These are phyloP conservation scores for Ettlia oleoabundans DNA, from an alignment of 139 green algal genomes.

Conservation along the genomic window DNA sequence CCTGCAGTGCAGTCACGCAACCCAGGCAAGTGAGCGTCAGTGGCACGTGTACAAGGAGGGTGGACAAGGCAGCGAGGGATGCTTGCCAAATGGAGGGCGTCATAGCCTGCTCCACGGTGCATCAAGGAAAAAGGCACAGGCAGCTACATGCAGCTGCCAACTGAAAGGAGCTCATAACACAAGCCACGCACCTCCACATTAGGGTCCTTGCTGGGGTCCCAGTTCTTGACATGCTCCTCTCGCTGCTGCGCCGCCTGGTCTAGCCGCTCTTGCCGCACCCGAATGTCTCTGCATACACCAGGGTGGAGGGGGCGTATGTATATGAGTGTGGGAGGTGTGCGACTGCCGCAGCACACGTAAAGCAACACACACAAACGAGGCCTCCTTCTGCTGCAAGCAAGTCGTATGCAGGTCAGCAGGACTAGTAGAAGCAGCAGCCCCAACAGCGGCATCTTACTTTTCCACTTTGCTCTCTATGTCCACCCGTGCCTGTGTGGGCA, in stretches of 20 bases:
- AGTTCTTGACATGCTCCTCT: conserved; percentile 61
- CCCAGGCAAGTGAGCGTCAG: no score
- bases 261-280: conserved; percentile 23
- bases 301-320: no score
- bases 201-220: conserved; percentile 76
- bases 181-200: conserved; percentile 65
- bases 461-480: conserved; percentile 75
- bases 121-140: no score
- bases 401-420: no score
- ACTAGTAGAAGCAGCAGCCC: background rate
- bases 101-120: no score
- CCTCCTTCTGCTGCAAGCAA: no score
- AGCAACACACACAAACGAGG: no score
- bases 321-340: no score
- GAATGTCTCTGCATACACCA: conserved; percentile 42
- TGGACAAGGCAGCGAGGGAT: background rate
- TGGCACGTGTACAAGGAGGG: background rate
- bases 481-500: conserved; percentile 66
- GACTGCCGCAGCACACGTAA: no score
- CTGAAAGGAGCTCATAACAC: background rate
- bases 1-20: no score
- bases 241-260: conserved; percentile 53
- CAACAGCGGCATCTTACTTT: conserved; percentile 57
- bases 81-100: no score
- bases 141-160: background rate